These are phyloP conservation scores for Fusarium abutilonis DNA, from an alignment of 2,329 filamentous ascomycete species.

Conservation along the genomic window DNA sequence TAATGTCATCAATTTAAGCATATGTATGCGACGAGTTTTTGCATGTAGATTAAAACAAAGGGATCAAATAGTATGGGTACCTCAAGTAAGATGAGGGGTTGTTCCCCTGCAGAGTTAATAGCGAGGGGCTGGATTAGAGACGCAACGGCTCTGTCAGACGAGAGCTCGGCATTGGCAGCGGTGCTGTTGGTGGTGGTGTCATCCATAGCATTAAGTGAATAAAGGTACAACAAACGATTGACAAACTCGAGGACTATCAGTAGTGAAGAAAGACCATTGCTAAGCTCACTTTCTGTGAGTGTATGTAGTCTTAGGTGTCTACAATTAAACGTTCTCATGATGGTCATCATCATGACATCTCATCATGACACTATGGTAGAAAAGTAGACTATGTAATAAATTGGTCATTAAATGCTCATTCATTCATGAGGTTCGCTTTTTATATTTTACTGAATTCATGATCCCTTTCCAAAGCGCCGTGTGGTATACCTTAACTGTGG, in stretches of 20 bases:
- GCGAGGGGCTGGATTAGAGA: too few relatives aligned
- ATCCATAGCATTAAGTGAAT: slow-evolving; percentile 72
- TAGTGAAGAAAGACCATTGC: slow-evolving; percentile 74
- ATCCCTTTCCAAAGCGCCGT: slow-evolving; percentile 31
- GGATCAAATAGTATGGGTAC: too few relatives aligned
- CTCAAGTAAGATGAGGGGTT: too few relatives aligned
- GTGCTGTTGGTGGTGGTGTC: slow-evolving; percentile 71
- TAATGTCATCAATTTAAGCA: too few relatives aligned
- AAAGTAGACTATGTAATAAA: slow-evolving; percentile 18
- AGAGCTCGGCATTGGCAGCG: slow-evolving; percentile 71
- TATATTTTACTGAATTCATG: slow-evolving; percentile 34
- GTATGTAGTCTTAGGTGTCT: slow-evolving; percentile 3
- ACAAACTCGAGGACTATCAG: slow-evolving; percentile 71
- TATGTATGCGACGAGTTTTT: too few relatives aligned
- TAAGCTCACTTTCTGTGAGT: slow-evolving; percentile 71
- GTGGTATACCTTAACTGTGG: slow-evolving; percentile 59
- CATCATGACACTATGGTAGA: slow-evolving; percentile 25
- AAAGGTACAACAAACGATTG: slow-evolving; percentile 72
- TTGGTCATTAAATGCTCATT: slow-evolving; percentile 45
- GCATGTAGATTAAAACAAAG: too few relatives aligned
- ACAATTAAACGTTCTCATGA: slow-evolving; percentile 24
- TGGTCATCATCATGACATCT: slow-evolving; percentile 27
- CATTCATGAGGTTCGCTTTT: slow-evolving; percentile 39
- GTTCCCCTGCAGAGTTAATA: too few relatives aligned
- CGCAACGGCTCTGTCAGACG: slow-evolving; percentile 54